Percentiles rank a stretch among this genome's conserved stretches.
phyloP scores from a whole-genome alignment of 345 rosid species.

The Combretum micranthum region DNA sequence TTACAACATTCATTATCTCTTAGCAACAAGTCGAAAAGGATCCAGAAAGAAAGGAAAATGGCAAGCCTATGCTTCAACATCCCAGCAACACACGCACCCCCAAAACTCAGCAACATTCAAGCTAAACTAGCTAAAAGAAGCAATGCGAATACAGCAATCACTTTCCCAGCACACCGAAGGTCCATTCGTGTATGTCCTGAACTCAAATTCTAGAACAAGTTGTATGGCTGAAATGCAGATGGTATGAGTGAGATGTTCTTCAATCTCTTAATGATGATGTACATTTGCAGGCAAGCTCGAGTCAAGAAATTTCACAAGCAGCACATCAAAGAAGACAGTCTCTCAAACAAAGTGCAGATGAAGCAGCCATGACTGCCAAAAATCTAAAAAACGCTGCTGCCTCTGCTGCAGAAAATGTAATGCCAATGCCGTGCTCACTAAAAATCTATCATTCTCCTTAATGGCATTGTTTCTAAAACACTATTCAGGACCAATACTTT shows the following conservation, averaged over 20 bases:
- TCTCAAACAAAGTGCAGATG: constrained; percentile 17
- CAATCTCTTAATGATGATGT: neutral
- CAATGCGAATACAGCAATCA: neutral
- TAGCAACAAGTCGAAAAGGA: neutral
- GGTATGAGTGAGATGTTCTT: no score
- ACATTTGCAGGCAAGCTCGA: constrained; percentile 8
- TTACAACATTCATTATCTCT: neutral
- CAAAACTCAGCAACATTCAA: constrained; percentile 3
- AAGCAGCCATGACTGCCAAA: constrained; percentile 5
- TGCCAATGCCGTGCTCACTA: neutral
- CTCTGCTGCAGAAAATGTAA: constrained; percentile 20
- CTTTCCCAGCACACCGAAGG: constrained; percentile 3
- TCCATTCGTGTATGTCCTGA: constrained; percentile 10
- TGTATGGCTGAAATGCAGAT: no score
- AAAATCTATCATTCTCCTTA: no score
- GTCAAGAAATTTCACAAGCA: constrained; percentile 9
- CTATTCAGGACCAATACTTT: no score
- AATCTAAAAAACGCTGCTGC: constrained; percentile 15
- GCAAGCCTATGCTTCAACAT: constrained; percentile 4
- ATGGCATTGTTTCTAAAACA: no score
- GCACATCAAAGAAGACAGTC: constrained; percentile 7
- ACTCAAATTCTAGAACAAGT: no score
- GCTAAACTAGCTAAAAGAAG: constrained; percentile 2
- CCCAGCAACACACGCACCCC: neutral
- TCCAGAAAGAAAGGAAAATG: constrained; percentile 1